Base-by-base conservation (phyloP, 2,329 filamentous ascomycete species). In the Penicillium sp. region DNA sequence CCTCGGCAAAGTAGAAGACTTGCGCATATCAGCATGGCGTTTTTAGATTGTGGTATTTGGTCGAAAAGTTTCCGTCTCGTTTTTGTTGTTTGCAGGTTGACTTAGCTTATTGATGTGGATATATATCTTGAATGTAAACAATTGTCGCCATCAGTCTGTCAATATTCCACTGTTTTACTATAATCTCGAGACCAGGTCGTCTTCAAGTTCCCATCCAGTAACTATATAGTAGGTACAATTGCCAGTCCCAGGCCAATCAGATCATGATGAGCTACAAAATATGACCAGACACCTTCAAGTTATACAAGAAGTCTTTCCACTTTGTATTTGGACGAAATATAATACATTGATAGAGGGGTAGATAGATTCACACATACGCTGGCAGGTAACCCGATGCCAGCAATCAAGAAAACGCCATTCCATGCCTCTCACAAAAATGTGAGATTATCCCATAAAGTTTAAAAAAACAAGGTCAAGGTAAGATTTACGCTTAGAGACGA, bases 401-500 rank as follows among this genome's bases (percentile, higher is more conserved):
- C 34, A 52, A 55, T 57, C 42, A 61, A 54, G 15, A 61, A 51
- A 66, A 64, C 62, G 64, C 60, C 61, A 46, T 49, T 54, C 63
- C 58, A 65, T 63, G 62, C 58, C 55, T 55, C 55, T 52, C 56
- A 50, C 44, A 42, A 54, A 54, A 60, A 42, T 20, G 53, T 56
- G 55, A 61, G 56, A 57, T 49, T 52, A 32, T 51, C 56, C 61
- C 56, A 58, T 54, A 56, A 60, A 49, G 54, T 40, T 43, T 40
- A 54, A 51, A 30, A n/a, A 47, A 47, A 55, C 34, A 36, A n/a
- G 49, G 24, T 32, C 23, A 33, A 26, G 26, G 8, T 10, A 40
- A 29, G 23, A 29, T 41, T 20, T 30, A 27, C 51, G 18, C 34
- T 67, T 55, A 73, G 43, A 76, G 61, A 61, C 75, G 78, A 59